Conservation (phyloP, 768 basidiomycete species). For the Tricholoma bakamatsutake region DNA sequence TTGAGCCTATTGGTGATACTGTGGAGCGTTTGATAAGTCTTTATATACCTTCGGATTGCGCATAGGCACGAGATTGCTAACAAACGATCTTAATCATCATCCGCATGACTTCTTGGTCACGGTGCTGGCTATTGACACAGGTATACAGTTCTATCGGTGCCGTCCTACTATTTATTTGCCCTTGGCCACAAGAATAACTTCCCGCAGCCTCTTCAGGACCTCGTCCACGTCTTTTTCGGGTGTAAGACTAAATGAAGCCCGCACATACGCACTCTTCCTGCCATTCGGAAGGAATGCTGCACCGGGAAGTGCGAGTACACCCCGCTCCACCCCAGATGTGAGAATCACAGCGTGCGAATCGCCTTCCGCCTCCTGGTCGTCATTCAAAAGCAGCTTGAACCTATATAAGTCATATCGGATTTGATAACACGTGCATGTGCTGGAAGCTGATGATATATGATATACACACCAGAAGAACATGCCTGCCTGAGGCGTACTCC, state of each 20-base stretch:
- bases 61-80: not conserved
- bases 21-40: not conserved
- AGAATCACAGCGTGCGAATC: conserved; percentile 68
- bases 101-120: not conserved
- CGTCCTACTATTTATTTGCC: not conserved
- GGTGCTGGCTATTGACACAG: too few relatives aligned
- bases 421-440: not conserved
- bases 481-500: conserved; percentile 63
- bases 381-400: conserved; percentile 56
- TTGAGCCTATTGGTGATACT: not conserved
- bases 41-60: not conserved
- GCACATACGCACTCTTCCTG: conserved; percentile 49
- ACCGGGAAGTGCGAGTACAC: conserved; percentile 84
- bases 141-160: not conserved
- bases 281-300: conserved; percentile 55
- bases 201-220: conserved; percentile 53
- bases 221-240: conserved; percentile 62
- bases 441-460: conserved; percentile 10
- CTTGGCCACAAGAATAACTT: conserved; percentile 21
- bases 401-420: conserved; percentile 22
- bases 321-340: conserved; percentile 61
- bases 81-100: not conserved
- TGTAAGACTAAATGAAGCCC: conserved; percentile 65
- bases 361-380: conserved; percentile 28
- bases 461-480: conserved; percentile 80